These are phyloP conservation scores for Hemisphaericaspora subhashii DNA, from an alignment of 1,139 yeast species.

Conservation along the genomic window DNA sequence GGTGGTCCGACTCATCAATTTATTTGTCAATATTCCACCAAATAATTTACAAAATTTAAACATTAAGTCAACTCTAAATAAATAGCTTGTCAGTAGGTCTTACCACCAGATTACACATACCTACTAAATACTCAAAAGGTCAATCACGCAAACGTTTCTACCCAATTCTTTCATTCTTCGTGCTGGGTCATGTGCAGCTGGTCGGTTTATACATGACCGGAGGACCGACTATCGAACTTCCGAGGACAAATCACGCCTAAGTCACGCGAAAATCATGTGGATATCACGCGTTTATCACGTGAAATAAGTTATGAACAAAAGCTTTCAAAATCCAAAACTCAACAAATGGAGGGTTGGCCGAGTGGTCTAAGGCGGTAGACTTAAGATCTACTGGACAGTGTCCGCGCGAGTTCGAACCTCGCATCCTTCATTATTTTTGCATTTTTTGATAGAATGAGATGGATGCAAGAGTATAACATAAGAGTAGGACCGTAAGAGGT, in stretches of 20 bases:
- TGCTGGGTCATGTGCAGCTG: not conserved
- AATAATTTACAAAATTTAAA: no score
- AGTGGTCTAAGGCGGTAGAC: conserved; percentile 59
- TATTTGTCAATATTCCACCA: no score
- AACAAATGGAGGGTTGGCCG: conserved; percentile 50
- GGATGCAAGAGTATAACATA: no score
- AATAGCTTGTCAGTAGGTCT: no score
- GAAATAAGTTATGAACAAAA: not conserved
- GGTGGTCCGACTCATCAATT: no score
- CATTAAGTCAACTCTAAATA: no score
- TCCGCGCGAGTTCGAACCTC: conserved; percentile 90
- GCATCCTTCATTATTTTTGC: conserved; percentile 63
- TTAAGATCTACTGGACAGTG: conserved; percentile 54
- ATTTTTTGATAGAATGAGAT: no score
- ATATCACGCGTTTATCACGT: not conserved
- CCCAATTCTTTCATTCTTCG: no score
- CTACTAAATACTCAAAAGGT: no score
- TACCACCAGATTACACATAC: no score
- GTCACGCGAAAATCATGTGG: not conserved
- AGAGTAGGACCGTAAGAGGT: not conserved
- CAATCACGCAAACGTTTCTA: no score
- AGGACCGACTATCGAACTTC: not conserved
- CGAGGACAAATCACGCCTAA: not conserved
- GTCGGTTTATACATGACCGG: not conserved
- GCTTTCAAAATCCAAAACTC: not conserved